Percentiles rank a stretch among this genome's conserved stretches.
Evolutionary conservation across 805 yeast species (phyloP).

Genomic region (Metschnikowia matae): DNA sequence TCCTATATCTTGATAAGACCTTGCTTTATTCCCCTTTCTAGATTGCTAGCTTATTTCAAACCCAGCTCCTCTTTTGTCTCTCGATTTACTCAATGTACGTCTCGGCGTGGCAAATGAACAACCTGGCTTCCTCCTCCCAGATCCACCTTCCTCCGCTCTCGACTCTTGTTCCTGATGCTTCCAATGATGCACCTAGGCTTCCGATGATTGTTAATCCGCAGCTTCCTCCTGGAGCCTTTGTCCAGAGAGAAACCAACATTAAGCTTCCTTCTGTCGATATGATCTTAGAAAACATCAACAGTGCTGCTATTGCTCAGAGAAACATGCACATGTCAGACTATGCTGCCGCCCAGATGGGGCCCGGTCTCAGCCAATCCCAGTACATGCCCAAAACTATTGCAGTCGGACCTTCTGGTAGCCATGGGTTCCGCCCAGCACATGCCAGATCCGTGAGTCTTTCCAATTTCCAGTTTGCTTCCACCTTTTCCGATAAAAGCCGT

Average conservation of each 20-base stretch:
- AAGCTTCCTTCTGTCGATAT: conserved; percentile 13
- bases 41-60: not conserved
- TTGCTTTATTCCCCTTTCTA: not conserved
- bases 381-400: not conserved
- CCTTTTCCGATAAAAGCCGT: not conserved
- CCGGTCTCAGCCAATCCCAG: not conserved
- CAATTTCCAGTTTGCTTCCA: not conserved
- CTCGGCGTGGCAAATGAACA: not conserved
- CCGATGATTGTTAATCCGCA: not conserved
- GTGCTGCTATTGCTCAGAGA: not conserved
- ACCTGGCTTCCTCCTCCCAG: not conserved
- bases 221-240: not conserved
- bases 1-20: not conserved
- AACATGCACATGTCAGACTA: not conserved
- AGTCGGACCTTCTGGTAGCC: not conserved
- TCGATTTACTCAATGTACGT: not conserved
- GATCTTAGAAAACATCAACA: conserved; percentile 7
- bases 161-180: not conserved
- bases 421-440: not conserved
- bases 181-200: not conserved
- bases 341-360: not conserved
- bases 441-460: not conserved
- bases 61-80: not conserved
- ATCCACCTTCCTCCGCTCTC: not conserved
- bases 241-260: not conserved